Evolutionary conservation across 768 basidiomycete species (phyloP), one percentile per base, ranked within the genome.

Genomic region (Chalciporus pseudorubinellus): DNA sequence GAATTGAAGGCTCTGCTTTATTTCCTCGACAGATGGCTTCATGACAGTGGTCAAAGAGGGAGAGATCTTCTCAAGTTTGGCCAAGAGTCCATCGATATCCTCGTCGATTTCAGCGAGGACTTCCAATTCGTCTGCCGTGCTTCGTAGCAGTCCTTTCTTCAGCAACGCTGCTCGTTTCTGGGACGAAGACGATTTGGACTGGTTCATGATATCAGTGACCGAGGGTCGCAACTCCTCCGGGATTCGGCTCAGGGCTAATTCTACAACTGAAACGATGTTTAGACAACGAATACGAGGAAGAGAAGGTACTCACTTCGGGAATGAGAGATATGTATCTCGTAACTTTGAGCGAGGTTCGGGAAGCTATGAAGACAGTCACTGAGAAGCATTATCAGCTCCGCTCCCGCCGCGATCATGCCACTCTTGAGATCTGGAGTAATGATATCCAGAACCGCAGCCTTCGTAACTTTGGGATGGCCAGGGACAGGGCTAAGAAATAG

Each of bases 401-500:
- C 89, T 8, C 80, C 81, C 14, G 89, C 84, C 10, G 87, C 88
- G 21, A 79, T 68, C 9, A 83, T 80, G 2, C 89, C 86, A 19
- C 70, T 75, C 38, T 71, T 73, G 29, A 86, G 61, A 59, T 92
- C 90, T 0, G 83, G 82, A 11, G 87, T 87, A 53, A 94, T 86
- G 46, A 94, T 90, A 65, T 94, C 91, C 55, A 92, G 84, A 19
- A 88, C 77, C 0, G 90, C 90, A 1, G 84, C 87, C 60, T 89
- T 90, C 48, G 77, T 75, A 43, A 77, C 74, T 55, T 81, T 82
- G 0, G 89, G 90, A 64, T 92, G 90, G 3, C 88, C 89, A 3
- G 84, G 76, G 22, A 84, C 79, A 19, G 77, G 66, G 51, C 87
- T 89, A 58, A n/a, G 22, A 22, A 39, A 38, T 22, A 3, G 22